These are phyloP conservation scores for Zygoascus tannicola DNA, from an alignment of 805 yeast genomes.

Conservation along the genomic window DNA sequence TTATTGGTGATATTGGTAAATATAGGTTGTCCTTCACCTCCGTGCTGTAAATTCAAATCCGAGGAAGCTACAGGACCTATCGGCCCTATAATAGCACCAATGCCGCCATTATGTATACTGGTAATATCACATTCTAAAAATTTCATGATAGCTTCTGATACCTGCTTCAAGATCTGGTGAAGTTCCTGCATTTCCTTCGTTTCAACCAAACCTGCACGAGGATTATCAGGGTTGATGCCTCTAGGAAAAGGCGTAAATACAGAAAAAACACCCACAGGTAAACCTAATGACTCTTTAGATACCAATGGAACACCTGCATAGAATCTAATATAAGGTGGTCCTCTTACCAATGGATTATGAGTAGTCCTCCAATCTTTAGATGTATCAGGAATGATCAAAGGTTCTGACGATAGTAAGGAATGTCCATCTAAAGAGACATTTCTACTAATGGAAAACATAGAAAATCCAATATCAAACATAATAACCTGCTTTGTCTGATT, in stretches of 20 bases:
- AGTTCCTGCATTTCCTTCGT: not conserved
- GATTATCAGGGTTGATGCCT: constrained; percentile 8
- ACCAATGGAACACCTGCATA: constrained; percentile 57
- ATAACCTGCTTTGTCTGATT: constrained; percentile 40
- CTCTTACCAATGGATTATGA: constrained; percentile 54
- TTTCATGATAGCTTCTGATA: constrained; percentile 13
- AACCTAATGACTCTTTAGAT: constrained; percentile 19
- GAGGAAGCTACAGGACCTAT: not conserved
- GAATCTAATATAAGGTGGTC: constrained; percentile 49
- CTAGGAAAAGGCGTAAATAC: constrained; percentile 40
- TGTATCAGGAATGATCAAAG: constrained; percentile 50
- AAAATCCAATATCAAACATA: constrained; percentile 41
- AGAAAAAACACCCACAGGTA: constrained; percentile 48
- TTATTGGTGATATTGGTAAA: not conserved
- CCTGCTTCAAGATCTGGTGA: not conserved
- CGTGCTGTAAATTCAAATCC: not conserved
- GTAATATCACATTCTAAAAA: constrained; percentile 5
- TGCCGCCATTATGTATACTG: constrained; percentile 3
- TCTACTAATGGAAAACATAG: constrained; percentile 44
- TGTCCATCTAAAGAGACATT: constrained; percentile 58
- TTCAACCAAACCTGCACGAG: constrained; percentile 10
- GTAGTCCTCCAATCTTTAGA: constrained; percentile 60
- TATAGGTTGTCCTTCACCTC: not conserved
- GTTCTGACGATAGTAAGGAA: constrained; percentile 48
- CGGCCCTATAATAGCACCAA: not conserved